These are phyloP conservation scores for Dinochytrium kinnereticum DNA, from an alignment of 371 early-diverging fungal species.

Conservation along the genomic window DNA sequence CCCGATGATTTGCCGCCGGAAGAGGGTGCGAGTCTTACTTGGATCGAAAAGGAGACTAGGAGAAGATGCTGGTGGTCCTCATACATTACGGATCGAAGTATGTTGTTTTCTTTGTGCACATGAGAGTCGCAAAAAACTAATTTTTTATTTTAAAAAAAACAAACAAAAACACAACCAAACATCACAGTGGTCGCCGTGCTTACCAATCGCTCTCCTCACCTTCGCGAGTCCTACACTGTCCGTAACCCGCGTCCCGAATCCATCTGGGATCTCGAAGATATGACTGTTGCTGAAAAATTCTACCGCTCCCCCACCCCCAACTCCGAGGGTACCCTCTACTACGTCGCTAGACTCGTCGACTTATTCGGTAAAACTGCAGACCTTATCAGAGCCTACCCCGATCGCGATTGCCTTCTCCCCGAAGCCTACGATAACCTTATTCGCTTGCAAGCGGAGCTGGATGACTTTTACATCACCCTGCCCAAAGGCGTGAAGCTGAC, in stretches of 20 bases:
- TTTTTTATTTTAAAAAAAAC: neutral
- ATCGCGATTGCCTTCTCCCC: neutral
- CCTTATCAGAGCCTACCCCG: constrained; percentile 1
- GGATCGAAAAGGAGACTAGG: constrained; percentile 17
- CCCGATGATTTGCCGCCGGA: constrained; percentile 9
- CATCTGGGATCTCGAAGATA: constrained; percentile 9
- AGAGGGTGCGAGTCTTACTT: neutral
- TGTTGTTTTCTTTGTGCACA: neutral
- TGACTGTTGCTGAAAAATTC: neutral
- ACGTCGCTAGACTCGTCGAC: constrained; percentile 17
- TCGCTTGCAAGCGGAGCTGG: constrained; percentile 9
- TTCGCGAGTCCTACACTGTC: constrained; percentile 6
- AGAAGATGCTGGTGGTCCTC: constrained; percentile 18
- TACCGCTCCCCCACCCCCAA: constrained; percentile 2
- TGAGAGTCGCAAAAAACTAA: neutral
- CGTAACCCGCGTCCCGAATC: constrained; percentile 11
- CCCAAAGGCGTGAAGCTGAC: neutral
- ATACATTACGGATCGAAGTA: constrained; percentile 15
- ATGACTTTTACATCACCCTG: constrained; percentile 15
- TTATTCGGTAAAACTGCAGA: constrained; percentile 12
- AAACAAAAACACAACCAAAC: too few relatives aligned
- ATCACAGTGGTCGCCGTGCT: constrained; percentile 11
- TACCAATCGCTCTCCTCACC: constrained; percentile 14
- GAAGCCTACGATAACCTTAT: constrained; percentile 7
- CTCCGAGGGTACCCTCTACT: neutral